Base-by-base conservation (phyloP, 768 basidiomycete species). In the Leucosporidium creatinivorum region DNA sequence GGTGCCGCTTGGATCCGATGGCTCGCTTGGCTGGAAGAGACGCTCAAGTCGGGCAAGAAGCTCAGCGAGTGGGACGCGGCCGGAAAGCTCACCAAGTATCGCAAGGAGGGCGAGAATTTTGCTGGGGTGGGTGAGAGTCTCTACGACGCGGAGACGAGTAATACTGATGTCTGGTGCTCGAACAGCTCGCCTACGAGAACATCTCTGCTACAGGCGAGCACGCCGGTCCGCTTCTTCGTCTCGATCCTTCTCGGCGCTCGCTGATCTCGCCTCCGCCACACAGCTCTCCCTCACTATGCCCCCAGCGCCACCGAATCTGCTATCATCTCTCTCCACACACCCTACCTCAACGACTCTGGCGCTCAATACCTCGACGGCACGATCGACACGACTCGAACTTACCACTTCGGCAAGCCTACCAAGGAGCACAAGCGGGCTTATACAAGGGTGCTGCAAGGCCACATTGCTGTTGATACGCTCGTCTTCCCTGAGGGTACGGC, bases 291-390 rank as follows among this genome's bases (percentile, higher is more conserved):
- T 6, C 96, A 99, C 79, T 98, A 99, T 78, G 82, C 84, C 0
- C 92, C 96, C 0, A 83, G 84, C 67, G 86, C 87, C 75, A 78
- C 80, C 25, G 82, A 81, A 23, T 88, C 88, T n/a, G 78, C 80
- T 54, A 81, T 88, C 79, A 89, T 99, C 73, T 86, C 88, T 72
- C 82, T 85, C 47, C 83, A 87, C 18, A 83, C 85, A 2, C 91
- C 93, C 7, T 99, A 94, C 78, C 83, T 99, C 66, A 93, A 91
- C 77, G 94, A 97, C 79, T 92, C 91, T 19, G 94, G 94, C 57
- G 92, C 76, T 6, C 76, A 80, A 50, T 80, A 80, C 70, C 69
- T 76, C 17, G 93, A 97, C 75, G 93, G 92, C 7, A 98, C 94
- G 15, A 82, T 82, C 72, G 82, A 83, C 74, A 82, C 81, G 26